Percentiles rank a stretch among this genome's conserved stretches.
Evolutionary conservation across 2,329 filamentous ascomycete genomes (phyloP).

Genomic region (Myrmaecium sp.): DNA sequence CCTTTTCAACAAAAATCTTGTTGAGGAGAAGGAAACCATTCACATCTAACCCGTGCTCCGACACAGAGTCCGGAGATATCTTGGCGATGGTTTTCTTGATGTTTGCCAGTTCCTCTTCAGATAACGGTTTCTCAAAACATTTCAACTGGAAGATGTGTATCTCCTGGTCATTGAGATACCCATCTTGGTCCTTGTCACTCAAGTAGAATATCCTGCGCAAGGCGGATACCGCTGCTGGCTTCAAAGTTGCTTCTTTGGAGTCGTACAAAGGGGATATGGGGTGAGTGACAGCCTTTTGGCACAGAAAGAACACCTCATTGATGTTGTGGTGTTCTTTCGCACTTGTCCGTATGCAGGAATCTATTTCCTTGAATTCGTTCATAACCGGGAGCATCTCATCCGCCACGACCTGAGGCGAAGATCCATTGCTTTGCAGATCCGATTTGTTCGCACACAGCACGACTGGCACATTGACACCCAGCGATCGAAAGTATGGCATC

Average conservation of each 20-base stretch:
- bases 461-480: slow-evolving; percentile 97
- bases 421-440: slow-evolving; percentile 61
- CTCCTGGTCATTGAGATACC: slow-evolving; percentile 76
- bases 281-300: slow-evolving; percentile 94
- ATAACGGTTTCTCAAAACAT: slow-evolving; percentile 79
- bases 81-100: slow-evolving; percentile 80
- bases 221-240: slow-evolving; percentile 75
- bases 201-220: slow-evolving; percentile 86
- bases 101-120: slow-evolving; percentile 65
- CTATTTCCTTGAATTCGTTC: slow-evolving; percentile 97
- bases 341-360: slow-evolving; percentile 91
- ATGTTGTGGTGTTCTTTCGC: slow-evolving; percentile 85
- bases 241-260: slow-evolving; percentile 74
- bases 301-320: slow-evolving; percentile 89
- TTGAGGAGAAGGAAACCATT: slow-evolving; percentile 79
- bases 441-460: slow-evolving; percentile 95
- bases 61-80: slow-evolving; percentile 42
- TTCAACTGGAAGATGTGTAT: slow-evolving; percentile 80
- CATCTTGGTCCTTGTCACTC: slow-evolving; percentile 92
- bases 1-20: slow-evolving; percentile 93
- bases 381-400: slow-evolving; percentile 98
- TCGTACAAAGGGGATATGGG: slow-evolving; percentile 94
- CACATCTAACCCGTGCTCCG: slow-evolving; percentile 59
- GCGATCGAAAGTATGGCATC: slow-evolving; percentile 93
- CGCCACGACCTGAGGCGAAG: slow-evolving; percentile 70